A percentile compares a stretch with the other conserved stretches of the same genome.
phyloP scores from a whole-genome alignment of 192 early-diverging fungal species.

The Backusella westeae region DNA sequence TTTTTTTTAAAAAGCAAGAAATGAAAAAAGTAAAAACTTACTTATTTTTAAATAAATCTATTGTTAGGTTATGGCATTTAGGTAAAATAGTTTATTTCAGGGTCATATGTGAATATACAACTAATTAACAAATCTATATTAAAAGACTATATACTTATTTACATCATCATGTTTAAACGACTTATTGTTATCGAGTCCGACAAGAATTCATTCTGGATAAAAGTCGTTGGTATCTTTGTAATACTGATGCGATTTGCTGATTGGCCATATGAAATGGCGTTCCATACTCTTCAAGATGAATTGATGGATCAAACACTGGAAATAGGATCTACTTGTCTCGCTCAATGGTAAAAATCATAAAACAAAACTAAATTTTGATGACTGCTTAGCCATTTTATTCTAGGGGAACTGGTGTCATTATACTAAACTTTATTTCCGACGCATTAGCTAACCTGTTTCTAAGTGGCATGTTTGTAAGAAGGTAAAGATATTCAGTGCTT shows the following conservation, averaged over 20 bases:
- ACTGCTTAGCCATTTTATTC: background rate
- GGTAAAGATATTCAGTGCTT: background rate
- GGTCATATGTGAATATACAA: background rate
- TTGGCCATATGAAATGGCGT: slow-evolving; percentile 37
- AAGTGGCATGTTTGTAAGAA: slow-evolving; percentile 36
- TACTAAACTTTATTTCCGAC: slow-evolving; percentile 35
- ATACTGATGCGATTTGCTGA: slow-evolving; percentile 35
- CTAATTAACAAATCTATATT: background rate
- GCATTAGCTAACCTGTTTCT: slow-evolving; percentile 30
- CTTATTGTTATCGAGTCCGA: slow-evolving; percentile 31
- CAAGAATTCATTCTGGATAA: slow-evolving; percentile 23
- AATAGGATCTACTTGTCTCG: slow-evolving; percentile 22
- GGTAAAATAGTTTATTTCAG: background rate
- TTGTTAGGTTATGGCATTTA: slow-evolving; percentile 3
- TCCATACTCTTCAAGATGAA: slow-evolving; percentile 6
- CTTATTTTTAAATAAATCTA: background rate
- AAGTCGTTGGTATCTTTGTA: slow-evolving; percentile 16
- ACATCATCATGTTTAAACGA: slow-evolving; percentile 31
- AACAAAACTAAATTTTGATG: background rate
- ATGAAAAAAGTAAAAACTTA: too few species aligned
- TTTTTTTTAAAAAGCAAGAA: background rate
- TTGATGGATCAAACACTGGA: slow-evolving; percentile 3
- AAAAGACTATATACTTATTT: slow-evolving; percentile 28
- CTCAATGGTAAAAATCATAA: slow-evolving; percentile 18
- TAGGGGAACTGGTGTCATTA: slow-evolving; percentile 32